A percentile compares a stretch with the other conserved stretches of the same genome.
These are phyloP conservation scores for Melastoma candidum DNA, from an alignment of 441 rosid species.

Conservation along the genomic window DNA sequence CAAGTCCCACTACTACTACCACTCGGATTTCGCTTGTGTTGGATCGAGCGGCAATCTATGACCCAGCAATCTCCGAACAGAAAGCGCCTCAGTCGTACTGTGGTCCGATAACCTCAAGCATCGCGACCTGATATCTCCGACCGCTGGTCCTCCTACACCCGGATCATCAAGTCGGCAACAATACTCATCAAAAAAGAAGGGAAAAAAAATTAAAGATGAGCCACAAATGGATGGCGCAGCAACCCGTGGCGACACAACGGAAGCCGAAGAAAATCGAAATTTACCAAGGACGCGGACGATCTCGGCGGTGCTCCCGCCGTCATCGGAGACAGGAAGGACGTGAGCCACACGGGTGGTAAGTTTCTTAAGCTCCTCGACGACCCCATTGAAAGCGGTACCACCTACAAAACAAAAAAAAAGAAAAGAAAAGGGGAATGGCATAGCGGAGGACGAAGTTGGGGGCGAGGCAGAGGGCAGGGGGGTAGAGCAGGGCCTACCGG, in stretches of 20 bases:
- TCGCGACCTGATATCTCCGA: constrained; percentile 91
- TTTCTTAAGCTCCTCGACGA: constrained; percentile 84
- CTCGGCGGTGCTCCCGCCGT: constrained; percentile 97
- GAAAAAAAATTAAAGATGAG: too few species aligned
- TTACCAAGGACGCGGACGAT: constrained; percentile 90
- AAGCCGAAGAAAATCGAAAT: too few species aligned
- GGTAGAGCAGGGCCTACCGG: constrained; percentile 22
- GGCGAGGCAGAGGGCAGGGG: too few species aligned
- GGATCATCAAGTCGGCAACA: neutral
- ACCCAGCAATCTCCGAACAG: constrained; percentile 84
- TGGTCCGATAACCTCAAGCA: constrained; percentile 85
- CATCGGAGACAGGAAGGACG: constrained; percentile 93
- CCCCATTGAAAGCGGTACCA: constrained; percentile 93
- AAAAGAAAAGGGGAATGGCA: neutral
- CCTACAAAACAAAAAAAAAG: constrained; percentile 25
- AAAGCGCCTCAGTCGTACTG: constrained; percentile 84
- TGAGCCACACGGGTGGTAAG: constrained; percentile 81
- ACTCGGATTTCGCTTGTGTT: constrained; percentile 60
- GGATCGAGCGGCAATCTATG: constrained; percentile 71
- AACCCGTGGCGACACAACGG: too few species aligned
- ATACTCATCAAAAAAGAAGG: neutral
- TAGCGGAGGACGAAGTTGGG: neutral
- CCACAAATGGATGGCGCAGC: too few species aligned
- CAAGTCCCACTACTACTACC: constrained; percentile 29
- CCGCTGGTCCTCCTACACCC: constrained; percentile 80